Percentiles rank a stretch among this genome's conserved stretches.
Conservation (phyloP, 768 basidiomycete species). For the Lentinula boryana region DNA sequence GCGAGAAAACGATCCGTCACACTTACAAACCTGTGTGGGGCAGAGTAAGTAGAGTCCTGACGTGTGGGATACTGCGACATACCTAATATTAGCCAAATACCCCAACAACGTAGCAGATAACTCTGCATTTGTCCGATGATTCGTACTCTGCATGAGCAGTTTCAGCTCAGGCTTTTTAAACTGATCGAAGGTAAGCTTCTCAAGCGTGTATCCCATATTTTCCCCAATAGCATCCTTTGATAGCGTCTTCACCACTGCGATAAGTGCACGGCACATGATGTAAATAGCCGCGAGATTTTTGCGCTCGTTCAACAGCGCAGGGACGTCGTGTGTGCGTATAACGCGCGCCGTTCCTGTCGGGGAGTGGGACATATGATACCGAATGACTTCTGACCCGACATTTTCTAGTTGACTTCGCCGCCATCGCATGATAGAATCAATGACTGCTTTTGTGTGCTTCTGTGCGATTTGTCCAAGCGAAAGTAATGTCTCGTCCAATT, state of each 20-base stretch:
- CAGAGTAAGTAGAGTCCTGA: not conserved
- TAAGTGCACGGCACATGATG: slow-evolving; percentile 83
- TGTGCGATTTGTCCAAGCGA: slow-evolving; percentile 84
- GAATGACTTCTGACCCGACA: slow-evolving; percentile 43
- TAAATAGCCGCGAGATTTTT: slow-evolving; percentile 82
- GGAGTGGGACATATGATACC: slow-evolving; percentile 39
- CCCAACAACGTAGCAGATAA: slow-evolving; percentile 82
- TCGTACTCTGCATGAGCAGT: slow-evolving; percentile 58
- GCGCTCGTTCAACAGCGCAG: slow-evolving; percentile 56
- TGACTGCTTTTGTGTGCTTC: slow-evolving; percentile 76
- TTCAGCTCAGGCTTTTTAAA: slow-evolving; percentile 70
- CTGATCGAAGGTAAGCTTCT: slow-evolving; percentile 85
- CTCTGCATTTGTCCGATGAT: slow-evolving; percentile 77
- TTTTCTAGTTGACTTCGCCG: slow-evolving; percentile 69
- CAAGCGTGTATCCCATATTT: slow-evolving; percentile 70
- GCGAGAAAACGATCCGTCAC: slow-evolving; percentile 89
- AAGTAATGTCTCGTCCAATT: slow-evolving; percentile 81
- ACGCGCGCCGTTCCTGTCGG: slow-evolving; percentile 23
- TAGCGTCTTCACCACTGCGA: slow-evolving; percentile 66
- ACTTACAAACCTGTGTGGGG: slow-evolving; percentile 63
- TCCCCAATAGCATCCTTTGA: slow-evolving; percentile 78
- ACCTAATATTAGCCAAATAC: slow-evolving; percentile 78
- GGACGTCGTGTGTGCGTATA: slow-evolving; percentile 39
- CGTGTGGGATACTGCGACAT: slow-evolving; percentile 15
- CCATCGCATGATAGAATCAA: slow-evolving; percentile 87